Evolutionary conservation across 441 rosid genomes (phyloP).

Genomic region (Brassica hybrid): DNA sequence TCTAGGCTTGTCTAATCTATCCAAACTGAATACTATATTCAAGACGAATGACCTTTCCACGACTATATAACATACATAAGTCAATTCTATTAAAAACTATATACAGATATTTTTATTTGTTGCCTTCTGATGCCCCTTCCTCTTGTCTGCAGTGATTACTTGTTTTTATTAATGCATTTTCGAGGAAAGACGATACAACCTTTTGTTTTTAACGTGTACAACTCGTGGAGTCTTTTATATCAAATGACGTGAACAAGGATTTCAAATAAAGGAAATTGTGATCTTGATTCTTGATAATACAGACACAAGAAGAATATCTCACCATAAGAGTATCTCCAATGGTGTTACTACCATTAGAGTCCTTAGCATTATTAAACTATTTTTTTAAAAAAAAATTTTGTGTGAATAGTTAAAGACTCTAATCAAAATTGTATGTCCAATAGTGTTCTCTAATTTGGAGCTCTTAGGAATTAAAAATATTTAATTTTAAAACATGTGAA

Average conservation of each 20-base stretch:
- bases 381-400: too few relatives aligned
- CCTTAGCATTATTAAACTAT: too few relatives aligned
- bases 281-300: not conserved
- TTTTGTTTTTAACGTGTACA: not conserved
- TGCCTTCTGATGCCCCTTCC: slow-evolving; percentile 13
- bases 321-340: not conserved
- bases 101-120: not conserved
- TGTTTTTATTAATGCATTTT: slow-evolving; percentile 8
- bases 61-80: not conserved
- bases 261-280: not conserved
- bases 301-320: not conserved
- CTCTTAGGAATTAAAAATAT: too few relatives aligned
- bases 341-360: too few relatives aligned
- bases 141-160: slow-evolving; percentile 3
- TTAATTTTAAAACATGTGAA: too few relatives aligned
- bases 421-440: too few relatives aligned
- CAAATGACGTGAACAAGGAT: not conserved
- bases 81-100: not conserved
- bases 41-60: slow-evolving; percentile 22
- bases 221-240: not conserved
- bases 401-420: too few relatives aligned
- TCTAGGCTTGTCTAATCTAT: slow-evolving; percentile 6
- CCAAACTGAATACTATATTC: slow-evolving; percentile 3
- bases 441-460: too few relatives aligned
- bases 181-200: slow-evolving; percentile 5